Conservation (phyloP, 352 stramenopile species). For the Phytophthora nicotianae region DNA sequence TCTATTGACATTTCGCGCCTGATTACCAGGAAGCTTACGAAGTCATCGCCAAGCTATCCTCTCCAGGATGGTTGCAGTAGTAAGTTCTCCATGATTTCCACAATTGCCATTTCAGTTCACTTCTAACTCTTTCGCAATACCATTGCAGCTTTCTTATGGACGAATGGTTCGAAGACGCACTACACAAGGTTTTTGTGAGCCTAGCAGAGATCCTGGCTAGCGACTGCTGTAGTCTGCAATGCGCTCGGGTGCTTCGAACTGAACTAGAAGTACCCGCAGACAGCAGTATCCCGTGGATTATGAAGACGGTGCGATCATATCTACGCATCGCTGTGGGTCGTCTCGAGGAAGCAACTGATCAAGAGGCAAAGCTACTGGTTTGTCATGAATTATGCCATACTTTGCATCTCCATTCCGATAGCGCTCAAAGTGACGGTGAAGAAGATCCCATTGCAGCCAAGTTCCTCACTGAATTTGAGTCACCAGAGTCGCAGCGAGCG, state of each 20-base stretch:
- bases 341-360: constrained; percentile 19
- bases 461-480: constrained; percentile 27
- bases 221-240: constrained; percentile 7
- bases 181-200: constrained; percentile 14
- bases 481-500: constrained; percentile 16
- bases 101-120: no score
- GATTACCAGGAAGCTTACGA: constrained; percentile 38
- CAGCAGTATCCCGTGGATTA: constrained; percentile 15
- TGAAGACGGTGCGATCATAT: constrained; percentile 19
- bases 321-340: constrained; percentile 20
- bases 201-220: constrained; percentile 15
- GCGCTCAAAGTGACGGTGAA: constrained; percentile 5
- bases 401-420: constrained; percentile 1
- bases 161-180: constrained; percentile 27
- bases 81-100: constrained; percentile 26
- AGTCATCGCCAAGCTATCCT: constrained; percentile 33
- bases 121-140: neutral
- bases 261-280: constrained; percentile 4
- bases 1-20: neutral
- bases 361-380: constrained; percentile 25
- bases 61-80: constrained; percentile 45
- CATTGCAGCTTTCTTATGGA: constrained; percentile 27
- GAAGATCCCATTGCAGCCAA: neutral
- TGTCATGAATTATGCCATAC: constrained; percentile 24
- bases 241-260: constrained; percentile 8